Conservation (phyloP, 225 moss, liverwort and hornwort species). For the Straminergon stramineum region DNA sequence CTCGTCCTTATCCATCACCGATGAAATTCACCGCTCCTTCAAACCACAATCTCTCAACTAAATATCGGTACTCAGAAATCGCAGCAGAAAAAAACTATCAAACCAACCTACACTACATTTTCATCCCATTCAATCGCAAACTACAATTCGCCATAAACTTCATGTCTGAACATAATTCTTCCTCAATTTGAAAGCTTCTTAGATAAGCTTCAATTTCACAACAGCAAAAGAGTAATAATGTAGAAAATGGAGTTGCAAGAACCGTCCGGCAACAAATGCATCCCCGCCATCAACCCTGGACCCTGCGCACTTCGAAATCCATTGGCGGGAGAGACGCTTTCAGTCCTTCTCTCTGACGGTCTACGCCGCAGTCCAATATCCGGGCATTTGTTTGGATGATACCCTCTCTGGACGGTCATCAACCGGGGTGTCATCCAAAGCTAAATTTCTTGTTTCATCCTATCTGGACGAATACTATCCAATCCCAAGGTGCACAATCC, state of each 20-base stretch:
- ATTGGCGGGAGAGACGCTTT: slow-evolving; percentile 11
- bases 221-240: neutral
- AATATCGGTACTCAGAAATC: neutral
- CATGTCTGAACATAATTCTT: neutral
- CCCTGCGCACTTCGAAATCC: slow-evolving; percentile 4
- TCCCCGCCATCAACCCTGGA: neutral
- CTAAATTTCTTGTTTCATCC: neutral
- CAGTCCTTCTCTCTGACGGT: neutral
- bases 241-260: neutral
- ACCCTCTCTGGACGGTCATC: neutral
- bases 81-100: neutral
- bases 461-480: neutral
- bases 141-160: neutral
- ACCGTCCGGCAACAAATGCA: neutral
- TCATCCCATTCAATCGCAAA: neutral
- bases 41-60: neutral
- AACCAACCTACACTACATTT: neutral
- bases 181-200: neutral
- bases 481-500: too few relatives aligned
- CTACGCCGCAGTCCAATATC: neutral
- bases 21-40: neutral
- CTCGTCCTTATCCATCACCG: slow-evolving; percentile 16
- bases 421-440: neutral
- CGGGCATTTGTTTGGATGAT: neutral
- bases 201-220: neutral